These are phyloP conservation scores for Dactylonectria estremocensis DNA, from an alignment of 2,329 filamentous ascomycete genomes.

Conservation along the genomic window DNA sequence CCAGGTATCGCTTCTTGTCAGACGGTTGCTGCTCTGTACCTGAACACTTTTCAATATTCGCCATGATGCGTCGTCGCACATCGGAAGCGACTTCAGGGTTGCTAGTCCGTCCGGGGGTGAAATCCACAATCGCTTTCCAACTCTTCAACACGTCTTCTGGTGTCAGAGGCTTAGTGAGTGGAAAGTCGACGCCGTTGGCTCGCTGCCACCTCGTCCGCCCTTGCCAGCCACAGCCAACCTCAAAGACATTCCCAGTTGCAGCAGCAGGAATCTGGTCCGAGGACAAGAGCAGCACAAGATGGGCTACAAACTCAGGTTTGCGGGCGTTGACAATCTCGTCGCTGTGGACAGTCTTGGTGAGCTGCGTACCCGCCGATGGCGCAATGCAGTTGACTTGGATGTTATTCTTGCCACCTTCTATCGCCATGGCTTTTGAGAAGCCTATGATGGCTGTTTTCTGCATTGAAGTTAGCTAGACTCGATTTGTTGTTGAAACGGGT, in stretches of 20 bases:
- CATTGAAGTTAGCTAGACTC: constrained; percentile 32
- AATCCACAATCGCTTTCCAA: constrained; percentile 77
- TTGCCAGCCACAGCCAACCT: constrained; percentile 95
- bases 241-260: constrained; percentile 86
- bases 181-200: constrained; percentile 90
- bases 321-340: constrained; percentile 99
- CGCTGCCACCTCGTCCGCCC: constrained; percentile 96
- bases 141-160: constrained; percentile 87
- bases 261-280: constrained; percentile 89
- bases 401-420: constrained; percentile 97
- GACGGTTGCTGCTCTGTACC: no score
- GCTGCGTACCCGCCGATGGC: constrained; percentile 94
- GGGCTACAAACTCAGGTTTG: constrained; percentile 98
- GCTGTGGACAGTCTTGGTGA: constrained; percentile 94
- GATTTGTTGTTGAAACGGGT: no score
- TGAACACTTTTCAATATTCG: no score
- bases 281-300: constrained; percentile 86
- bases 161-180: constrained; percentile 83
- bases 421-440: constrained; percentile 91
- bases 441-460: constrained; percentile 94
- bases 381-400: constrained; percentile 98
- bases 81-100: constrained; percentile 72
- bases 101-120: constrained; percentile 88
- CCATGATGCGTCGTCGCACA: no score
- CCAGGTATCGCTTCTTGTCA: constrained; percentile 35